Evolutionary conservation across 768 basidiomycete species (phyloP).

Genomic region (Psilocybe azurescens): DNA sequence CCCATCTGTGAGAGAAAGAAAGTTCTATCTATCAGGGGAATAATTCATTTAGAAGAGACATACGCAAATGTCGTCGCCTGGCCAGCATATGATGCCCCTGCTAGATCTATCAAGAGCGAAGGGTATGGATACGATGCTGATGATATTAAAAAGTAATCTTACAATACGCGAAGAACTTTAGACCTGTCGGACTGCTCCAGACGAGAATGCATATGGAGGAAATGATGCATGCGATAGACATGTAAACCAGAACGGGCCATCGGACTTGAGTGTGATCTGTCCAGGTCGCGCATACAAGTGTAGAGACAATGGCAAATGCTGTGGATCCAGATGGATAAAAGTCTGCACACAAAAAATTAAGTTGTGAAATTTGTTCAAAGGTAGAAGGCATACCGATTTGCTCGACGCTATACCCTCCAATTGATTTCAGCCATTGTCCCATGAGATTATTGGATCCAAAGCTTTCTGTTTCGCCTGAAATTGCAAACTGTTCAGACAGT

Average conservation of each 20-base stretch:
- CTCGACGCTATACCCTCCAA: slow-evolving; percentile 65
- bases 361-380: neutral
- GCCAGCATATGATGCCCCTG: slow-evolving; percentile 73
- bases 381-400: slow-evolving; percentile 51
- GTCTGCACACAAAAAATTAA: slow-evolving; percentile 18
- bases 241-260: slow-evolving; percentile 71
- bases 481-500: slow-evolving; percentile 52
- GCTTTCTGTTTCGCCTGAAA: slow-evolving; percentile 71
- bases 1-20: slow-evolving; percentile 53
- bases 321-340: slow-evolving; percentile 67
- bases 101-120: slow-evolving; percentile 43
- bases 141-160: slow-evolving; percentile 23
- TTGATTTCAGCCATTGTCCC: slow-evolving; percentile 72
- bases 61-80: slow-evolving; percentile 81
- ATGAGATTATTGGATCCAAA: slow-evolving; percentile 75
- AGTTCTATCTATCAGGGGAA: neutral
- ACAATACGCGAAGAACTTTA: slow-evolving; percentile 84
- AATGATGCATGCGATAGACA: slow-evolving; percentile 58
- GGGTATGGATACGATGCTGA: neutral
- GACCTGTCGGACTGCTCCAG: slow-evolving; percentile 60
- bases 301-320: slow-evolving; percentile 67
- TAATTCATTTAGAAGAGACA: slow-evolving; percentile 26
- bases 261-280: slow-evolving; percentile 62
- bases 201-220: slow-evolving; percentile 64
- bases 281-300: slow-evolving; percentile 65